Conservation (phyloP, 2,329 filamentous ascomycete genomes). For the Aspergillus proliferans region DNA sequence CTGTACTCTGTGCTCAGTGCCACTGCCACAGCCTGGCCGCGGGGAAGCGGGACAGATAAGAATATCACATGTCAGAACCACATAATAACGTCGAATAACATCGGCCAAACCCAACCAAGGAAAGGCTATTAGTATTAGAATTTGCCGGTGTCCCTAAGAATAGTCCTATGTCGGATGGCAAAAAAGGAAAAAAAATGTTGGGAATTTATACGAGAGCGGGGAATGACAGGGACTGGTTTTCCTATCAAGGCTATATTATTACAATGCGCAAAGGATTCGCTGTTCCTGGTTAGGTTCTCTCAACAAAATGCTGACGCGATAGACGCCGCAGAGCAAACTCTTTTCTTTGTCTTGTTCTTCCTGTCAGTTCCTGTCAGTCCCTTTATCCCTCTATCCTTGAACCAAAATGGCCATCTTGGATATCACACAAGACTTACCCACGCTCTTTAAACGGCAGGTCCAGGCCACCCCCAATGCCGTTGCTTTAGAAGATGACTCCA, state of each 20-base stretch:
- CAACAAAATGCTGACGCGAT: background rate
- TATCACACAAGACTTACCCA: constrained; percentile 63
- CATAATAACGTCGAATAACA: background rate
- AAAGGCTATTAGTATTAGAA: background rate
- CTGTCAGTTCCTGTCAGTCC: background rate
- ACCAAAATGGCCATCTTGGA: constrained; percentile 60
- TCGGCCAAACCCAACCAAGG: background rate
- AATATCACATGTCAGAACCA: background rate
- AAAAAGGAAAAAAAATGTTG: background rate
- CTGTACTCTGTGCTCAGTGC: too few relatives aligned
- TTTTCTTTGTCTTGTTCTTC: background rate
- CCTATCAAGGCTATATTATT: background rate
- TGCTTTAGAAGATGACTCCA: constrained; percentile 65
- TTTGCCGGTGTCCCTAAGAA: background rate
- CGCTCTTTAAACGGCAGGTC: constrained; percentile 65
- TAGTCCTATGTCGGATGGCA: background rate
- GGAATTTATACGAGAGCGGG: background rate
- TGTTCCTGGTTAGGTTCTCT: background rate
- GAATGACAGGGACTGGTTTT: background rate
- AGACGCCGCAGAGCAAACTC: too few relatives aligned
- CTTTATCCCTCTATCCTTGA: background rate
- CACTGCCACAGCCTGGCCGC: background rate
- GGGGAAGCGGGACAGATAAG: background rate
- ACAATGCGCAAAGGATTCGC: background rate
- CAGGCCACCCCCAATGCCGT: constrained; percentile 61